These are phyloP conservation scores for Luvunga scandens DNA, from an alignment of 345 rosid genomes.

Conservation along the genomic window DNA sequence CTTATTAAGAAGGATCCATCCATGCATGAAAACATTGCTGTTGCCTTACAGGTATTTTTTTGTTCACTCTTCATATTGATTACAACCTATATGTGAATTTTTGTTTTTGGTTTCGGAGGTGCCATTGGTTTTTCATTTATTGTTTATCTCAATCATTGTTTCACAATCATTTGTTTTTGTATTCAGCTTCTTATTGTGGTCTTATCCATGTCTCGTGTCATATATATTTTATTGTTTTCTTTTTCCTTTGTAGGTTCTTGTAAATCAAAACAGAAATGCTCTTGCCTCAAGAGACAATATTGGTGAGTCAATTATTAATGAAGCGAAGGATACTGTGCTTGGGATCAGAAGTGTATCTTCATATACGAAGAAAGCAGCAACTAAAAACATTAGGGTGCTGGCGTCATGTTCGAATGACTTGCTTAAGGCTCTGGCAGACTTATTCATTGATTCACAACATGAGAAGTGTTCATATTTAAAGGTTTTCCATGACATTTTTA, in stretches of 20 bases:
- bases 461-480: conserved; percentile 56
- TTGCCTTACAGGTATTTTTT: conserved; percentile 64
- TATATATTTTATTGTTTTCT: not conserved
- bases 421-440: conserved; percentile 67
- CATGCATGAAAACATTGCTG: conserved; percentile 66
- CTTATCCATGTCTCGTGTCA: not conserved
- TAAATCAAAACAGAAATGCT: conserved; percentile 62
- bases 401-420: conserved; percentile 61
- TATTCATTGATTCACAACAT: conserved; percentile 44
- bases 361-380: conserved; percentile 70
- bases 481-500: conserved; percentile 34
- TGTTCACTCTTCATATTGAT: not conserved
- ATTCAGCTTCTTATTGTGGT: not conserved
- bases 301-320: conserved; percentile 23
- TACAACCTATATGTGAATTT: not conserved
- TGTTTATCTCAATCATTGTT: not conserved
- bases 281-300: conserved; percentile 30
- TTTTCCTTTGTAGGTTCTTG: conserved; percentile 49
- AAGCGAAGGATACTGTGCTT: conserved; percentile 29
- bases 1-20: conserved; percentile 53
- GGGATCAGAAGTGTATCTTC: conserved; percentile 32
- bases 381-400: conserved; percentile 62
- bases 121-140: not conserved
- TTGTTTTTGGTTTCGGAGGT: not conserved
- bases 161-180: not conserved